Percentiles rank a stretch among this genome's conserved stretches.
Conservation (phyloP, 2,329 filamentous ascomycete genomes). For the Penicillium sclerotiorum region DNA sequence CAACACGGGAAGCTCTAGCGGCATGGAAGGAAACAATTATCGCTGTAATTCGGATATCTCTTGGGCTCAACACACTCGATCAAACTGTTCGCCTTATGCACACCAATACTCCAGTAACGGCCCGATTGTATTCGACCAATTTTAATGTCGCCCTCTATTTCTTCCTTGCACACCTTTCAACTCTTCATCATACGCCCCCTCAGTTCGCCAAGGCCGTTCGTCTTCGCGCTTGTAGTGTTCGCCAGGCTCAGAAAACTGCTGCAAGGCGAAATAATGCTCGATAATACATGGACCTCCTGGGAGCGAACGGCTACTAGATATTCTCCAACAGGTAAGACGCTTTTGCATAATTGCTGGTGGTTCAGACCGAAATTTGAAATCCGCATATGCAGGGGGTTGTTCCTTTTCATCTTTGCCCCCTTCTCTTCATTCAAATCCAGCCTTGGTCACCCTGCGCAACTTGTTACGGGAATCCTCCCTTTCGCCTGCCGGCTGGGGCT, state of each 20-base stretch:
- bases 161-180: slow-evolving; percentile 13
- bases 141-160: slow-evolving; percentile 21
- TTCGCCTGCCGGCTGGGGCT: background rate
- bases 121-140: slow-evolving; percentile 42
- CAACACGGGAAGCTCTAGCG: slow-evolving; percentile 44
- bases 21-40: slow-evolving; percentile 44
- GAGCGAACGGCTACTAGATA: background rate
- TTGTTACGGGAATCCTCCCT: background rate
- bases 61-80: slow-evolving; percentile 43
- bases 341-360: slow-evolving; percentile 1
- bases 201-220: slow-evolving; percentile 23
- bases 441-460: background rate
- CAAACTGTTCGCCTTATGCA: slow-evolving; percentile 38
- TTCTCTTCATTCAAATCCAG: background rate
- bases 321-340: slow-evolving; percentile 9
- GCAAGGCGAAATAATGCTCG: slow-evolving; percentile 13
- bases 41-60: slow-evolving; percentile 51
- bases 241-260: slow-evolving; percentile 14
- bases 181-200: slow-evolving; percentile 12
- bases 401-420: background rate
- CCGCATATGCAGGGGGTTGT: background rate
- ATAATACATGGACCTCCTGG: slow-evolving; percentile 7
- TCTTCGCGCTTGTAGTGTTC: slow-evolving; percentile 30
- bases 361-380: background rate
- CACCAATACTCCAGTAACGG: slow-evolving; percentile 45